phyloP scores from a whole-genome alignment of 768 basidiomycete species.

The Macrolepiota fuliginosa region DNA sequence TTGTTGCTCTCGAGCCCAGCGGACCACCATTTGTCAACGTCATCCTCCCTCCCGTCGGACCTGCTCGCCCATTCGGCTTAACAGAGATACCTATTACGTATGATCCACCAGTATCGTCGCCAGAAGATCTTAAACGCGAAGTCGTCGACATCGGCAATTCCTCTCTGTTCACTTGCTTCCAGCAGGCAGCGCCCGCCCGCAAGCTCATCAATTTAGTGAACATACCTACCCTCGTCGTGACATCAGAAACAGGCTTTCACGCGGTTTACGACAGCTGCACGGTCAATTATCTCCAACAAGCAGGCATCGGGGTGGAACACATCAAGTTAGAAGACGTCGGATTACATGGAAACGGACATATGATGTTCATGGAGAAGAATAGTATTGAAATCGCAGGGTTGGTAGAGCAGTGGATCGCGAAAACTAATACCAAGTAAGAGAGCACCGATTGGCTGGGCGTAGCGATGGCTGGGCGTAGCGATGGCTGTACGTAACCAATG shows the following conservation, averaged over 20 bases:
- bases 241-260: constrained; percentile 50
- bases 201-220: constrained; percentile 37
- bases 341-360: constrained; percentile 51
- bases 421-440: no score
- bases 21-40: constrained; percentile 48
- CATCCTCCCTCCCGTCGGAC: constrained; percentile 33
- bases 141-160: constrained; percentile 24
- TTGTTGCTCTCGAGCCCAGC: constrained; percentile 46
- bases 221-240: constrained; percentile 45
- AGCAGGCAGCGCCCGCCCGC: constrained; percentile 41
- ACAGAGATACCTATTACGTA: constrained; percentile 46
- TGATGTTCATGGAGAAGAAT: constrained; percentile 57
- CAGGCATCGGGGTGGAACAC: constrained; percentile 42
- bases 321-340: constrained; percentile 38
- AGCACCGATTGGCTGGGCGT: no score
- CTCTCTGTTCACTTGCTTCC: constrained; percentile 36
- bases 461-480: no score
- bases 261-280: constrained; percentile 46
- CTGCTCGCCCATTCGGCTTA: constrained; percentile 43
- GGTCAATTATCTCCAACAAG: constrained; percentile 39
- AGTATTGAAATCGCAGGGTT: constrained; percentile 36
- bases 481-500: no score
- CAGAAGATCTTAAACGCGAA: constrained; percentile 31
- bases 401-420: constrained; percentile 34
- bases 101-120: constrained; percentile 37